A percentile compares a stretch with the other conserved stretches of the same genome.
Evolutionary conservation across 805 yeast genomes (phyloP).

Genomic region (Teunomyces stri): DNA sequence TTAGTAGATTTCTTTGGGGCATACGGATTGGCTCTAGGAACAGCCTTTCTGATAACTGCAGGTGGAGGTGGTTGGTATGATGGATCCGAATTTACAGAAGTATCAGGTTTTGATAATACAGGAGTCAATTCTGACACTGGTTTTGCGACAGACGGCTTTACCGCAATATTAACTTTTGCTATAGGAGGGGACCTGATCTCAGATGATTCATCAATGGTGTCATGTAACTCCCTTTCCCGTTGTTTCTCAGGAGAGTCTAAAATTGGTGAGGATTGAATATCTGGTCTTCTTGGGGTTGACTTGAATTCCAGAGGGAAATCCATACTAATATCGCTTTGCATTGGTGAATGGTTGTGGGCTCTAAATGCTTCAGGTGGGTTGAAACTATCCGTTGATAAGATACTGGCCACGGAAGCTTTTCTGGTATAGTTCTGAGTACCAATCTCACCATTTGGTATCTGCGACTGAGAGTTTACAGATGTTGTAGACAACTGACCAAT

Average conservation of each 20-base stretch:
- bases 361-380: slow-evolving; percentile 11
- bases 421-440: slow-evolving; percentile 10
- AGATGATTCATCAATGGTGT: slow-evolving; percentile 14
- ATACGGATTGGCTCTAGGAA: slow-evolving; percentile 30
- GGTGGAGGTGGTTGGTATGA: slow-evolving; percentile 13
- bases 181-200: slow-evolving; percentile 4
- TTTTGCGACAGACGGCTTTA: neutral
- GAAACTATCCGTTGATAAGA: slow-evolving; percentile 18
- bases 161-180: neutral
- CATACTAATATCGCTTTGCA: slow-evolving; percentile 32
- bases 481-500: slow-evolving; percentile 16
- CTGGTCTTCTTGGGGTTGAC: slow-evolving; percentile 9
- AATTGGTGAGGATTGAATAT: neutral
- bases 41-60: slow-evolving; percentile 3
- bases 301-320: slow-evolving; percentile 30
- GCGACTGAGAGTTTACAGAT: slow-evolving; percentile 17
- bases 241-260: slow-evolving; percentile 3
- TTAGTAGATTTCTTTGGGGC: slow-evolving; percentile 27
- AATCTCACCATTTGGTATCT: neutral
- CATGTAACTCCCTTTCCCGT: slow-evolving; percentile 6
- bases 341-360: slow-evolving; percentile 22
- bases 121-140: neutral
- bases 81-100: neutral
- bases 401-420: slow-evolving; percentile 21
- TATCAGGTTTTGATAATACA: neutral